phyloP scores from a whole-genome alignment of 2,329 filamentous ascomycete species.

The Botrytis tulipae region DNA sequence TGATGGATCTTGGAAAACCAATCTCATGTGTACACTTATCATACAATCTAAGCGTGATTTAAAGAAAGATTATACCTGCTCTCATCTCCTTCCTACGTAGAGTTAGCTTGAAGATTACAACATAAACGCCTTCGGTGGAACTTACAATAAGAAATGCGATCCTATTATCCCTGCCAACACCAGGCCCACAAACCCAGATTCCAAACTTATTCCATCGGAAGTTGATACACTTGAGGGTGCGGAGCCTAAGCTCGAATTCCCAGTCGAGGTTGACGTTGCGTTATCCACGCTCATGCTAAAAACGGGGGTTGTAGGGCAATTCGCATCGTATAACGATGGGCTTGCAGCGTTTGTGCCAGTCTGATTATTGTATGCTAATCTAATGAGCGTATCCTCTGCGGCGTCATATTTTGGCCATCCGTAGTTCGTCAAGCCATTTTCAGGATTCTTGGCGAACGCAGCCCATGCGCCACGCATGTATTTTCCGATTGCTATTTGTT shows the following conservation, averaged over 20 bases:
- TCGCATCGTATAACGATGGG: conserved; percentile 17
- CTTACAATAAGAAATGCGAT: not conserved
- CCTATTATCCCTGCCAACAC: not conserved
- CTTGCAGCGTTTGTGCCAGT: conserved; percentile 19
- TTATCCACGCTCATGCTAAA: no score
- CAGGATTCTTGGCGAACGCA: conserved; percentile 43
- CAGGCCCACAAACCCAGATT: not conserved
- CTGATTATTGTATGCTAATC: conserved; percentile 23
- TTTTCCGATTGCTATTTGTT: conserved; percentile 34
- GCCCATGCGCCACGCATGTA: conserved; percentile 44
- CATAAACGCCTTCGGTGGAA: not conserved
- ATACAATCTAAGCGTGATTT: not conserved
- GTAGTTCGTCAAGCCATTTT: conserved; percentile 38
- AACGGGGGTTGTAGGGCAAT: not conserved
- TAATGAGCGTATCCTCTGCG: conserved; percentile 18
- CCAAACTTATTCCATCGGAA: not conserved
- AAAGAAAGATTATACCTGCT: not conserved
- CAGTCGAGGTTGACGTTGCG: not conserved
- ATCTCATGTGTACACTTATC: not conserved
- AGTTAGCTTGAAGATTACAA: not conserved
- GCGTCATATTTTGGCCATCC: conserved; percentile 26
- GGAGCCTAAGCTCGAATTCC: not conserved
- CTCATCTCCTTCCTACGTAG: not conserved
- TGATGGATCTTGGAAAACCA: not conserved
- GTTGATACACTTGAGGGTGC: not conserved